Evolutionary conservation across 148 eudicot species (phyloP), one percentile per base, ranked within the genome.

Genomic region (Dianthus caryophyllus): DNA sequence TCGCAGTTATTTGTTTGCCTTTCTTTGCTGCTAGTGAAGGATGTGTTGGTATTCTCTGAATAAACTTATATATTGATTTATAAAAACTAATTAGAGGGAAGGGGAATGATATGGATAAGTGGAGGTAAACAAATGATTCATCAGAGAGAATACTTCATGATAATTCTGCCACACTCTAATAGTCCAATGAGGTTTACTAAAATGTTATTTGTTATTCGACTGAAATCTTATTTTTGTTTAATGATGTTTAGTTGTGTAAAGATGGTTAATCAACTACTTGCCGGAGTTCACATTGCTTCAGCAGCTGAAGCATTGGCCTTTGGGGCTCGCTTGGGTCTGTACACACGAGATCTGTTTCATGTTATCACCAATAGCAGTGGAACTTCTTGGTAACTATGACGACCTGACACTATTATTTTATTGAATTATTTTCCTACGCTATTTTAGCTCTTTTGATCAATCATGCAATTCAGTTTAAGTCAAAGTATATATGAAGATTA

Each of bases 221-320:
- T 61, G 21, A 52, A 14, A 46, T 5, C 20, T 14, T 5, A 30
- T 4, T 64, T 30, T 12, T 31, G 38, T 54, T 63, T n/a, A 49
- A 9, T 14, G 64, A 50, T 2, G 31, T 82, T 7, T 70, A 95
- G 99, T 76, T 91, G 89, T 73, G 94, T 95, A 59, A 95, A 95
- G 87, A 95, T 95, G 99, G 92, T 90, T 70, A 95, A 95, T 79
- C 99, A 95, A 80, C 84, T 95, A 70, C 93, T 95, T 80, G 97
- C 99, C 72, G 99, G 99, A 81, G 99, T 95, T 77, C 99, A 95
- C 78, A 95, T 95, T 66, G 99, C 97, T 84, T 83, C 99, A 71
- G 86, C 97, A 61, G 99, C 99, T 55, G 99, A 95, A 84, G 97
- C 96, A 73, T 80, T 95, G 86, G 96, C 97, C 41, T 87, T 88